Evolutionary conservation across 257 asterid genomes (phyloP).

Genomic region (Galeopsis tetrahit): DNA sequence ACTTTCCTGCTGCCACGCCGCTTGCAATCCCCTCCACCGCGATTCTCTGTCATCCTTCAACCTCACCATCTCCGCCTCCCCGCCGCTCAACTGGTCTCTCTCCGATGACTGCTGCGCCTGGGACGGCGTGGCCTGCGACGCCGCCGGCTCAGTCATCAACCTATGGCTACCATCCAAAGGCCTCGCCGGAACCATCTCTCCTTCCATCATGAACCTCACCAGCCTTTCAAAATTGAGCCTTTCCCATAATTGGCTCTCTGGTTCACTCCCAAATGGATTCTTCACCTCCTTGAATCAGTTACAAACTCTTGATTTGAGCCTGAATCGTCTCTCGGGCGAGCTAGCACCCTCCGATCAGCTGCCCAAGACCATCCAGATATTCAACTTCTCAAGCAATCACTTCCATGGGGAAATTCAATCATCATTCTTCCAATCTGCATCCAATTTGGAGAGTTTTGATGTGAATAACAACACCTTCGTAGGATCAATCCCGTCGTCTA

Average conservation of each 20-base stretch:
- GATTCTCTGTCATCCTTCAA: conserved; percentile 58
- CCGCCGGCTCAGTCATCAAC: conserved; percentile 52
- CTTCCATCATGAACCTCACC: conserved; percentile 56
- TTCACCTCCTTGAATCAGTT: conserved; percentile 51
- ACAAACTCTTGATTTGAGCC: conserved; percentile 66
- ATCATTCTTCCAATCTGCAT: conserved; percentile 54
- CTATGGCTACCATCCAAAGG: conserved; percentile 72
- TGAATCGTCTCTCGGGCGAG: conserved; percentile 64
- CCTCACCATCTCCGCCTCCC: conserved; percentile 39
- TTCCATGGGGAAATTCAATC: conserved; percentile 56
- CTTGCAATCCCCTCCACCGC: conserved; percentile 58
- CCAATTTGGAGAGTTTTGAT: conserved; percentile 57
- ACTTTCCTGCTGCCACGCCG: conserved; percentile 45
- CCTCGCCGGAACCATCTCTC: conserved; percentile 57
- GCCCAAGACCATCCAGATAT: conserved; percentile 42
- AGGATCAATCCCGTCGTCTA: conserved; percentile 60
- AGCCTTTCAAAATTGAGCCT: conserved; percentile 63
- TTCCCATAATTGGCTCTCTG: conserved; percentile 61
- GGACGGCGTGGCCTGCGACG: conserved; percentile 87
- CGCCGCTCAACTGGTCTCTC: conserved; percentile 67
- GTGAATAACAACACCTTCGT: conserved; percentile 77
- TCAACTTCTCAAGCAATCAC: conserved; percentile 76
- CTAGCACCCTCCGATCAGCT: conserved; percentile 41
- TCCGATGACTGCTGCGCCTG: conserved; percentile 75
- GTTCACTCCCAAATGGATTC: conserved; percentile 60